Evolutionary conservation across 1,284 basidiomycete species (phyloP), one percentile per base, ranked within the genome.

Genomic region (Anthracocystis setariae): DNA sequence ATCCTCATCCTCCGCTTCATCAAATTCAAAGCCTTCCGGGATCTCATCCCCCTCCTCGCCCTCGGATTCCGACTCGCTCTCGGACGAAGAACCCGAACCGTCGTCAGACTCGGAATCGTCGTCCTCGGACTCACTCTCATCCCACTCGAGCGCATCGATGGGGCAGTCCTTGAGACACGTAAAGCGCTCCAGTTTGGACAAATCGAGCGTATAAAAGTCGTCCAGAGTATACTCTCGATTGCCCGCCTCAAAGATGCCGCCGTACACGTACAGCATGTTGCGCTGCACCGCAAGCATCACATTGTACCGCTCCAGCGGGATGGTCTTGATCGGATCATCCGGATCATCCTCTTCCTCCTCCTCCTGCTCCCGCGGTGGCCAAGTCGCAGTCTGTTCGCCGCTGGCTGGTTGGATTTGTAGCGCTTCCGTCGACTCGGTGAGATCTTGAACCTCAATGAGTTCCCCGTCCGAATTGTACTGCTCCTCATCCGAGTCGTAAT

Each of bases 221-320:
- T 82, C 81, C 17, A 82, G 40, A 4, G 80, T 82, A 48, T 82
- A 82, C 38, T 82, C 81, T 29, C 81, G 76, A 37, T 79, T 70
- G 47, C 61, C 76, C 12, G 69, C 70, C 56, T 82, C 81, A 20
- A 73, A 81, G 54, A 82, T 82, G 5, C 81, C 81, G 25, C 81
- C 81, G 46, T 80, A 82, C 25, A 76, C 63, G 53, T 73, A 82
- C 44, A 80, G 62, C 5, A 90, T 93, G 81, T 94, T 95, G 32
- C 90, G 88, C 47, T 93, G 86, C 2, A 95, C 89, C 0, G 92
- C 90, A 9, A 95, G 85, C 92, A 96, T 95, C 2, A 92, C 88
- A 74, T 96, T 96, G 84, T 94, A 96, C n/a, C 93, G 86, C 1
- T 89, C 87, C 9, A 91, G 85, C 0, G 94, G 94, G 0, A 87